phyloP scores from a whole-genome alignment of 495 filamentous ascomycete species.

The Annulohypoxylon stygium region DNA sequence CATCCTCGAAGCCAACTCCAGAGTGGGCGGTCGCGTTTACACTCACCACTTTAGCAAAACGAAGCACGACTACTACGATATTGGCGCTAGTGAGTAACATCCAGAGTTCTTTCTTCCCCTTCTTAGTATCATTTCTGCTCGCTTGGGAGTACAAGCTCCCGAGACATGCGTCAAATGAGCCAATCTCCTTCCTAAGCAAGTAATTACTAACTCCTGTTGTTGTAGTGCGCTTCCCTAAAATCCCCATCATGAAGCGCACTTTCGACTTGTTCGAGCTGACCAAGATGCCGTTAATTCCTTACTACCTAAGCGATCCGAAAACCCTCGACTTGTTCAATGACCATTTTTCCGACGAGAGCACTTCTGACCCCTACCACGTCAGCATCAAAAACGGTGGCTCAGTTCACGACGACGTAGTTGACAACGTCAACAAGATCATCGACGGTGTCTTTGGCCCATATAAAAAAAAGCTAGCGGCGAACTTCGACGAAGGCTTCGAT shows the following conservation, averaged over 20 bases:
- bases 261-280: background rate
- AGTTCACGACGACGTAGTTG: background rate
- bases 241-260: slow-evolving; percentile 6
- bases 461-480: background rate
- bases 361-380: background rate
- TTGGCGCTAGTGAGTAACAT: too few species aligned
- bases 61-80: background rate
- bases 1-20: slow-evolving; percentile 1
- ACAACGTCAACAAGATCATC: background rate
- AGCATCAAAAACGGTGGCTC: background rate
- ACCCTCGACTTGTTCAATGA: background rate
- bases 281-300: background rate
- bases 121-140: too few species aligned
- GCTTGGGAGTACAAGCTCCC: too few species aligned
- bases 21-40: background rate
- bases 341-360: background rate
- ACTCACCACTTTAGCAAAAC: background rate
- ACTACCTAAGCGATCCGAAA: background rate
- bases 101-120: too few species aligned
- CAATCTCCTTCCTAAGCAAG: too few species aligned
- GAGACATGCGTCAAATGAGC: too few species aligned
- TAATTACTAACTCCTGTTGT: too few species aligned
- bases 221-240: background rate
- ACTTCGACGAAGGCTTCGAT: background rate
- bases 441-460: background rate